Conservation (phyloP, 495 filamentous ascomycete genomes). For the Podospora bellae-mahoneyi region DNA sequence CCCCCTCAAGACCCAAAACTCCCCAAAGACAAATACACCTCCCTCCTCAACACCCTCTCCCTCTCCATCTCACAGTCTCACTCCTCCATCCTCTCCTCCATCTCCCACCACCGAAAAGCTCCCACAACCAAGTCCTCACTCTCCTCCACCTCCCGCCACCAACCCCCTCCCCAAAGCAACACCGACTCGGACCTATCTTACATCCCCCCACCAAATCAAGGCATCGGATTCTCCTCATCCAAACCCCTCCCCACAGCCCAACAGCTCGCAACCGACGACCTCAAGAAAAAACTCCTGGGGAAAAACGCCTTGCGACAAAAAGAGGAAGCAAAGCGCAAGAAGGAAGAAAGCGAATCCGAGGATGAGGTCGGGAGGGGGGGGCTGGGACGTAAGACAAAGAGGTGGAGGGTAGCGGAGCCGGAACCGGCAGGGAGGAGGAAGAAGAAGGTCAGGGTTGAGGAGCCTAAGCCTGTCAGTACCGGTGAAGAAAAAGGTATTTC, state of each 20-base stretch:
- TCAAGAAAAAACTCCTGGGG: neutral
- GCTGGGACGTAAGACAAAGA: neutral
- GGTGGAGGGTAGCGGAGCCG: neutral
- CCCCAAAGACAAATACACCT: neutral
- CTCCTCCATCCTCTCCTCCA: neutral
- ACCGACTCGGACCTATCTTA: neutral
- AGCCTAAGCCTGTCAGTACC: neutral
- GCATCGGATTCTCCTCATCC: neutral
- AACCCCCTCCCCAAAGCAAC: neutral
- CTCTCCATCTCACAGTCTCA: neutral
- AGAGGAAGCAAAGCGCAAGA: neutral
- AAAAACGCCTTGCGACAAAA: neutral
- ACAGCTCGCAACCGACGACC: neutral
- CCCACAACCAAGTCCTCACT: neutral
- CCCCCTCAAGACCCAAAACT: neutral
- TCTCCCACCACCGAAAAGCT: neutral
- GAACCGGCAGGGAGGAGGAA: neutral
- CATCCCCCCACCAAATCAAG: neutral
- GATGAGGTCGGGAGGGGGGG: neutral
- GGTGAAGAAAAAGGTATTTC: neutral
- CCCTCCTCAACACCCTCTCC: conserved; percentile 1
- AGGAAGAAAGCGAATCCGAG: neutral
- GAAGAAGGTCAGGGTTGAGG: neutral
- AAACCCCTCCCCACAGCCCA: neutral
- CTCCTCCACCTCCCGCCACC: neutral